Conservation (phyloP, 345 rosid species). For the Boechera retrofracta region DNA sequence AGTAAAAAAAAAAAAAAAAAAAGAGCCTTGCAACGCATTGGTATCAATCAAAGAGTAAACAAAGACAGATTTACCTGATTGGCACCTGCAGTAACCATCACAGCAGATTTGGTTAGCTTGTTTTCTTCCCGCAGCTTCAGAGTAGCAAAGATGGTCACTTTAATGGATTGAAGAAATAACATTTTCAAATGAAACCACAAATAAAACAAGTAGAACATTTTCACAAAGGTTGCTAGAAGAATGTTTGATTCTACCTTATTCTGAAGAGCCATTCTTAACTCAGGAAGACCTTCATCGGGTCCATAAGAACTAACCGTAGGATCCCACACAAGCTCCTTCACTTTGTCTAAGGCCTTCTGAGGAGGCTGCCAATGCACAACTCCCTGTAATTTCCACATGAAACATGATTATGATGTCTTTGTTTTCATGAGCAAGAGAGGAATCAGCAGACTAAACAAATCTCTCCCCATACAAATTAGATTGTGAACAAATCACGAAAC, state of each 20-base stretch:
- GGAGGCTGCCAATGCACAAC: constrained; percentile 98
- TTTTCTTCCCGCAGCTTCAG: constrained; percentile 75
- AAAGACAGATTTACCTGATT: constrained; percentile 65
- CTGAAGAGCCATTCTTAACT: constrained; percentile 67
- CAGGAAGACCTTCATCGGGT: constrained; percentile 91
- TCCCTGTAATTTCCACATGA: constrained; percentile 54
- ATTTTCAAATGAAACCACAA: neutral
- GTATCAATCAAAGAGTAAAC: neutral
- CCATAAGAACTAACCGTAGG: constrained; percentile 83
- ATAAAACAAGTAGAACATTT: neutral
- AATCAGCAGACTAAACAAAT: neutral
- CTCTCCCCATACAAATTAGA: neutral
- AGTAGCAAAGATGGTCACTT: constrained; percentile 15
- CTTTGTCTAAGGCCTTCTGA: constrained; percentile 70
- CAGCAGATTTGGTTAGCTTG: constrained; percentile 70
- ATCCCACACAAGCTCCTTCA: constrained; percentile 80
- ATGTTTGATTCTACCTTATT: constrained; percentile 50
- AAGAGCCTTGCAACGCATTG: constrained; percentile 15
- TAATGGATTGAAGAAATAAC: too few relatives aligned
- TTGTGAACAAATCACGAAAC: constrained; percentile 11
- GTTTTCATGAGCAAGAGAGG: neutral
- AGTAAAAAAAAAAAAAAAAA: neutral
- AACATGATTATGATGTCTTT: neutral
- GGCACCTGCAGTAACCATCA: constrained; percentile 98
- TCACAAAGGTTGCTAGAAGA: neutral